Conservation (phyloP, 176 grass and related monocot species). For the Oryza meridionalis region DNA sequence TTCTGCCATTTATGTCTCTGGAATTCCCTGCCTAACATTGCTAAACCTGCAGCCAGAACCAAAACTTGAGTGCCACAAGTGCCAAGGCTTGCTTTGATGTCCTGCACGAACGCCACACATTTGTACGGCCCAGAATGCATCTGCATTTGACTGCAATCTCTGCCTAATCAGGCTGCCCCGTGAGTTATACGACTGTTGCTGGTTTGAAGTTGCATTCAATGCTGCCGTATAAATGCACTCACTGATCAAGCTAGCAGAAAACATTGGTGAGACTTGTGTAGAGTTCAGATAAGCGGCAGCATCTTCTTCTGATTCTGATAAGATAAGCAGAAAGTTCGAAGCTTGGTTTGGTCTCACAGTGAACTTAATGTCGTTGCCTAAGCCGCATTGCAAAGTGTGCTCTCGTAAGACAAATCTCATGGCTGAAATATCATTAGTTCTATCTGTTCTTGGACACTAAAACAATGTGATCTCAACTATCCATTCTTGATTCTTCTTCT, state of each 20-base stretch:
- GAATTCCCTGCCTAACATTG: slow-evolving; percentile 39
- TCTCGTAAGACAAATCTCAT: slow-evolving; percentile 23
- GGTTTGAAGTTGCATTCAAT: not conserved
- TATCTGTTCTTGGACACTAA: not conserved
- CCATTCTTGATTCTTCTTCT: not conserved
- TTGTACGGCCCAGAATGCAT: slow-evolving; percentile 11
- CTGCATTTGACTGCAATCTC: slow-evolving; percentile 31
- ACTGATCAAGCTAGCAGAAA: not conserved
- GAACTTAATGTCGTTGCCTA: not conserved
- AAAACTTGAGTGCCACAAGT: slow-evolving; percentile 28
- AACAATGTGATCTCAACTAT: not conserved
- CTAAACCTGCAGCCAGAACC: not conserved
- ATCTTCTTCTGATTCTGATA: not conserved
- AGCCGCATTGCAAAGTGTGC: slow-evolving; percentile 12
- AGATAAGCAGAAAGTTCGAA: not conserved
- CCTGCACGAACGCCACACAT: slow-evolving; percentile 13
- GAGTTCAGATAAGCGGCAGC: too few relatives aligned
- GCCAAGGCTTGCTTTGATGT: slow-evolving; percentile 6
- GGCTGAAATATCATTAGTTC: not conserved
- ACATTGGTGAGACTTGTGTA: not conserved
- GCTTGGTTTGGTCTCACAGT: slow-evolving; percentile 1
- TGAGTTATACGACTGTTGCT: not conserved
- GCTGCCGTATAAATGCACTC: not conserved
- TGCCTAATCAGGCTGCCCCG: not conserved
- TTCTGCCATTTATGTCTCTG: slow-evolving; percentile 27